These are phyloP conservation scores for Xylaria sp. DNA, from an alignment of 2,329 filamentous ascomycete species.

Conservation along the genomic window DNA sequence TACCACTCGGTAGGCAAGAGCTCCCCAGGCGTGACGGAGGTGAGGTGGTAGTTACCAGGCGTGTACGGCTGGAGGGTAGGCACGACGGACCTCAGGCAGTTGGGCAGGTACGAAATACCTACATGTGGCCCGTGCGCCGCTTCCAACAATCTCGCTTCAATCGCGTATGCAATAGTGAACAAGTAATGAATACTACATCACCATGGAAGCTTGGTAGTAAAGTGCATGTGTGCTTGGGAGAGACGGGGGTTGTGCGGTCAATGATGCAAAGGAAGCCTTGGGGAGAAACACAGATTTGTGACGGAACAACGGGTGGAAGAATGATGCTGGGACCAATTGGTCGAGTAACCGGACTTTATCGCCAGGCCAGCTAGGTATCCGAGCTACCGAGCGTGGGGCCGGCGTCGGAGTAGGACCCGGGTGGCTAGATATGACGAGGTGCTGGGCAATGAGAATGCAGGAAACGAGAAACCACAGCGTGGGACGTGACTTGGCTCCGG, in stretches of 20 bases:
- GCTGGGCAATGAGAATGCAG: not conserved
- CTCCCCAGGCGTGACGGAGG: not conserved
- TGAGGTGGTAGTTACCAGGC: not conserved
- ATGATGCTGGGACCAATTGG: conserved; percentile 13
- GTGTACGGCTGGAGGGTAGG: not conserved
- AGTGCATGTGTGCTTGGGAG: not conserved
- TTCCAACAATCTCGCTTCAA: not conserved
- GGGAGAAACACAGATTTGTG: not conserved
- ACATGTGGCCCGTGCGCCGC: not conserved
- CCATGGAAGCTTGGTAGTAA: not conserved
- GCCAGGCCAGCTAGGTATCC: conserved; percentile 2
- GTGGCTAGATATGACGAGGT: not conserved
- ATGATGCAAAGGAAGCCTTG: conserved; percentile 15
- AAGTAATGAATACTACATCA: not conserved
- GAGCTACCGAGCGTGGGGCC: conserved; percentile 13
- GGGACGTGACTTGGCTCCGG: not conserved
- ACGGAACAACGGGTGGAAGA: conserved; percentile 1
- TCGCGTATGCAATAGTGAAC: not conserved
- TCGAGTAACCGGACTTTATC: not conserved
- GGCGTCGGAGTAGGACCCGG: conserved; percentile 8
- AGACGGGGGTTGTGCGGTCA: not conserved
- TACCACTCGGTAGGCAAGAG: conserved; percentile 14
- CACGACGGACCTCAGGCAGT: not conserved
- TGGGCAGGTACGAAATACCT: not conserved
- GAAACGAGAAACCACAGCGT: not conserved